phyloP scores from a whole-genome alignment of 2,329 filamentous ascomycete species.

The Epichloe sp. region DNA sequence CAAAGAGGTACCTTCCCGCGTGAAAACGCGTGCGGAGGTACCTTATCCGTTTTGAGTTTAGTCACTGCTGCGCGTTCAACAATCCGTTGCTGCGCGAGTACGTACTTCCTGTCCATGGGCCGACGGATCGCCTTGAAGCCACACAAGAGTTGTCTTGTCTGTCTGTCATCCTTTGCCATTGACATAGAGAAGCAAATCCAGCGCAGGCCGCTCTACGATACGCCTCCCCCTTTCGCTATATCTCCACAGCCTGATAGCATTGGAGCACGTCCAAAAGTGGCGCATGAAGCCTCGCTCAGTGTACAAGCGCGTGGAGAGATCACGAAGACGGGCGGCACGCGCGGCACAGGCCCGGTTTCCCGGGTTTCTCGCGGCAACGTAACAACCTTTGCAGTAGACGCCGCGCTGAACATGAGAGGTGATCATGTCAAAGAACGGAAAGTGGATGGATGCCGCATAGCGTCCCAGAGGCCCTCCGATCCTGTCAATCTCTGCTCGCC shows the following conservation, averaged over 20 bases:
- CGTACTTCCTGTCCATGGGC: too few species aligned
- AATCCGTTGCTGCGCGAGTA: too few species aligned
- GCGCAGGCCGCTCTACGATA: background rate
- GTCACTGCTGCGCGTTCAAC: too few species aligned
- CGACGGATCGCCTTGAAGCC: too few species aligned
- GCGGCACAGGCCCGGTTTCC: background rate
- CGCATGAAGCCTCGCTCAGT: background rate
- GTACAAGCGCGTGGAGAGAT: background rate
- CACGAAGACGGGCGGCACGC: background rate
- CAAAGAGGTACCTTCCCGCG: too few species aligned
- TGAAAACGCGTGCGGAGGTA: too few species aligned
- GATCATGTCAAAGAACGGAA: background rate
- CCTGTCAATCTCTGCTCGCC: background rate
- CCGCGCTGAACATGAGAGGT: background rate
- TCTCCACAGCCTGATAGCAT: background rate
- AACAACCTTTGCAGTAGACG: constrained; percentile 1
- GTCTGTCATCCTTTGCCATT: background rate
- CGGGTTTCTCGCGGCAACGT: background rate
- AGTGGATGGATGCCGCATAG: background rate
- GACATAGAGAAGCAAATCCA: background rate
- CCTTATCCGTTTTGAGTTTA: too few species aligned
- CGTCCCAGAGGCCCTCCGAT: background rate
- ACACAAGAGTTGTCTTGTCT: too few species aligned
- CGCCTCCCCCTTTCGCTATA: background rate
- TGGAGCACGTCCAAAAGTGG: constrained; percentile 1